phyloP scores from a whole-genome alignment of 768 basidiomycete genomes.

The Cystofilobasidium capitatum region DNA sequence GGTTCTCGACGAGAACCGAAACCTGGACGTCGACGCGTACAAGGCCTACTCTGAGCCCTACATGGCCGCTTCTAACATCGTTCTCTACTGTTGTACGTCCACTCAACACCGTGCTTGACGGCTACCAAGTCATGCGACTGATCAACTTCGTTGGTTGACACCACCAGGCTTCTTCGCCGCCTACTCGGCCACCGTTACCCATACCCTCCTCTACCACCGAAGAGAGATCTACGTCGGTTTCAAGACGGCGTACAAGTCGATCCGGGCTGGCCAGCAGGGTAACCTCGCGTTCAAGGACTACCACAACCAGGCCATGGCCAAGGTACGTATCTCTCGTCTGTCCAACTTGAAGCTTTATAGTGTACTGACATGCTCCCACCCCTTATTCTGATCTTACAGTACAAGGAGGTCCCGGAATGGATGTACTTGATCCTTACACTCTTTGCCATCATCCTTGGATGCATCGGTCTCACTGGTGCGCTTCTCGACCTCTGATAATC shows the following conservation, averaged over 20 bases:
- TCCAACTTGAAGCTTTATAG: no score
- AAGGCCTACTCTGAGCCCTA: slow-evolving; percentile 45
- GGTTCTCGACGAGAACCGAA: slow-evolving; percentile 5
- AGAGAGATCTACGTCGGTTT: slow-evolving; percentile 50
- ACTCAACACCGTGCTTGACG: neutral
- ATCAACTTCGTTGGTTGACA: slow-evolving; percentile 32
- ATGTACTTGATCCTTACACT: slow-evolving; percentile 17
- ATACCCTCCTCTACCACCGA: slow-evolving; percentile 50
- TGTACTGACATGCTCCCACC: no score
- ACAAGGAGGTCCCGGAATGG: slow-evolving; percentile 24
- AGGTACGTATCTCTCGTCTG: no score
- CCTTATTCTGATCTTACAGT: slow-evolving; percentile 16
- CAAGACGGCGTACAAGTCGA: slow-evolving; percentile 22
- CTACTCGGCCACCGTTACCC: slow-evolving; percentile 43
- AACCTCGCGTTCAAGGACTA: slow-evolving; percentile 26
- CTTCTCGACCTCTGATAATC: neutral
- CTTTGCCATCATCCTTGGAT: slow-evolving; percentile 15
- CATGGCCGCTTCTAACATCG: slow-evolving; percentile 37
- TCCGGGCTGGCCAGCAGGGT: slow-evolving; percentile 24
- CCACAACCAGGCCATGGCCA: slow-evolving; percentile 22
- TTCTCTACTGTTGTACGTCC: slow-evolving; percentile 20
- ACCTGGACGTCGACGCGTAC: slow-evolving; percentile 45
- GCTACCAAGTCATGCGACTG: neutral
- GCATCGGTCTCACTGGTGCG: slow-evolving; percentile 13
- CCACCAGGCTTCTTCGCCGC: slow-evolving; percentile 46